A percentile compares a stretch with the other conserved stretches of the same genome.
phyloP scores from a whole-genome alignment of 2,329 filamentous ascomycete species.

The Pseudocercospora vitis region DNA sequence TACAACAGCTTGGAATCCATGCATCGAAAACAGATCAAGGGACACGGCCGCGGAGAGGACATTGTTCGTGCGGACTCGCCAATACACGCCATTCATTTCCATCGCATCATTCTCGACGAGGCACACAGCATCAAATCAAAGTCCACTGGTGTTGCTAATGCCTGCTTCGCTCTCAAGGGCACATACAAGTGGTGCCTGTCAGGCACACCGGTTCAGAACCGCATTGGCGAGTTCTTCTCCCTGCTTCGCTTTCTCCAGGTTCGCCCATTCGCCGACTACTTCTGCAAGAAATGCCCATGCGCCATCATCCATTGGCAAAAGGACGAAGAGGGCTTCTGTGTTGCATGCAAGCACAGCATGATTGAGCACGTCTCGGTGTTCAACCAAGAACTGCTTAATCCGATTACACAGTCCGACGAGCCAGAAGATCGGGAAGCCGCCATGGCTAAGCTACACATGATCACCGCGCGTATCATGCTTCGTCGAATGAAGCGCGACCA shows the following conservation, averaged over 20 bases:
- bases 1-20: constrained; percentile 90
- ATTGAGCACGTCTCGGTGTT: constrained; percentile 77
- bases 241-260: constrained; percentile 88
- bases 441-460: constrained; percentile 77
- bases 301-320: constrained; percentile 81
- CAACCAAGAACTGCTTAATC: constrained; percentile 92
- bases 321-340: constrained; percentile 69
- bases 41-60: constrained; percentile 77
- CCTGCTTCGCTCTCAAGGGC: constrained; percentile 86
- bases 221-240: constrained; percentile 31
- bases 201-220: constrained; percentile 85
- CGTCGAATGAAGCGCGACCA: constrained; percentile 92
- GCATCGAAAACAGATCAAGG: constrained; percentile 88
- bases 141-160: constrained; percentile 87
- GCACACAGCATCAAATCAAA: constrained; percentile 92
- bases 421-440: constrained; percentile 63
- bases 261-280: constrained; percentile 85
- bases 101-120: constrained; percentile 91
- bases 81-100: constrained; percentile 83
- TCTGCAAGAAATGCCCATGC: constrained; percentile 85
- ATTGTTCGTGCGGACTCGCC: constrained; percentile 73
- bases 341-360: constrained; percentile 64
- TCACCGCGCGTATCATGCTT: constrained; percentile 94
- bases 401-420: constrained; percentile 54
- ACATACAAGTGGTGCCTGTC: constrained; percentile 94